Evolutionary conservation across 2,329 filamentous ascomycete species (phyloP), one percentile per base, ranked within the genome.

Genomic region (Cercospora zeina): DNA sequence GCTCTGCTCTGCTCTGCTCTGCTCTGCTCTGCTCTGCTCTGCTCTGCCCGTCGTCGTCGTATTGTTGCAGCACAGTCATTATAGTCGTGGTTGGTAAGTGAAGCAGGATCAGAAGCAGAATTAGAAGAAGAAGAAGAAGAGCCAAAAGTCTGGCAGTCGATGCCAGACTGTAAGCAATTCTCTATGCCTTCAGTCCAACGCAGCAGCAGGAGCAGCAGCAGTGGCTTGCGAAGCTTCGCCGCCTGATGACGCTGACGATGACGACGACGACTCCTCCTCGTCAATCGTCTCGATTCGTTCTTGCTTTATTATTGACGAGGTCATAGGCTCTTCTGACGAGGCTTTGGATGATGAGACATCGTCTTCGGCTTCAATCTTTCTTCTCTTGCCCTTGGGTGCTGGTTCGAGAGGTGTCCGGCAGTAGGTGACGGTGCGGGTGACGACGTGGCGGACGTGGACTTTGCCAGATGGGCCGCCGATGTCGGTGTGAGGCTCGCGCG

Each of bases 381-480:
- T 88, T 79, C 92, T 87, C 84, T 97, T 97, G 67, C 93, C 93
- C 76, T 93, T 93, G 7, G 92, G 93, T 37, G 93, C 91, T 24
- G 93, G 90, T 68, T 92, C 90, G 79, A 97, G 90, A 37, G 78
- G 76, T 73, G 83, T 73, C 58, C 81, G 78, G 71, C 90, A 96
- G 77, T 96, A 96, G 42, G 91, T 96, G 63, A 96, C 90, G 14
- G 92, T 97, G 69, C 92, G 85, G n/a, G 93, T 97, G 58, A 97
- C 90, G 4, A 97, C 91, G 76, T 97, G 92, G 59, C 91, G 83
- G 62, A 97, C 91, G 72, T 83, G 87, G 58, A 88, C 83, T 14
- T 79, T 89, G 64, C 71, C 72, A 21, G 71, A 69, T 58, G 69
- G 67, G 39, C 69, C 68, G 42, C 64, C 69, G 51, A 63, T 63